Evolutionary conservation across 2,329 filamentous ascomycete genomes (phyloP).

Genomic region (Trichoderma sp.): DNA sequence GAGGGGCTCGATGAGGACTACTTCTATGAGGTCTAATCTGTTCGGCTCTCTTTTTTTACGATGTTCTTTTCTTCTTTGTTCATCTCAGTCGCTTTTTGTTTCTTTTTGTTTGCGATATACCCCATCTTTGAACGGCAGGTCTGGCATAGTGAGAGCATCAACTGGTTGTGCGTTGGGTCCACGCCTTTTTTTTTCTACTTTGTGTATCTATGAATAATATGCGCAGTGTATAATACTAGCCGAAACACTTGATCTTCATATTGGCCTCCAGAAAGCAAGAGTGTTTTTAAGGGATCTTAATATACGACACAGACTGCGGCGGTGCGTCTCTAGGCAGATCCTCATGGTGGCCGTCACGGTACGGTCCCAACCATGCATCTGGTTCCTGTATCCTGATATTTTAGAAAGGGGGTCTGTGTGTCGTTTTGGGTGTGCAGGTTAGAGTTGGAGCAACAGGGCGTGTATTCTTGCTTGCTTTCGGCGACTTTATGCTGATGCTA

Average conservation of each 20-base stretch:
- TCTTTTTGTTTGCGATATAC: constrained; percentile 15
- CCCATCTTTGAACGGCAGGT: constrained; percentile 18
- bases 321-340: background rate
- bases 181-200: constrained; percentile 11
- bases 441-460: background rate
- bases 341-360: background rate
- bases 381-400: background rate
- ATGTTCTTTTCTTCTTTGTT: background rate
- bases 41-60: background rate
- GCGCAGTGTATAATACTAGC: constrained; percentile 3
- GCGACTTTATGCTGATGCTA: background rate
- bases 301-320: background rate
- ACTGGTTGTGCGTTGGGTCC: constrained; percentile 19
- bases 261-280: background rate
- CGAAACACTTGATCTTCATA: background rate
- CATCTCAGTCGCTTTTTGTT: background rate
- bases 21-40: constrained; percentile 72
- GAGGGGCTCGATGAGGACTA: constrained; percentile 90
- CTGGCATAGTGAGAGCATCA: constrained; percentile 20
- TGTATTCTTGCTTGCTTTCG: background rate
- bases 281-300: background rate
- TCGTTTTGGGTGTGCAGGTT: background rate
- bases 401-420: background rate
- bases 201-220: constrained; percentile 7
- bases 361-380: background rate